Base-by-base conservation (phyloP, 1,284 basidiomycete genomes). In the Albatrellus sp. region DNA sequence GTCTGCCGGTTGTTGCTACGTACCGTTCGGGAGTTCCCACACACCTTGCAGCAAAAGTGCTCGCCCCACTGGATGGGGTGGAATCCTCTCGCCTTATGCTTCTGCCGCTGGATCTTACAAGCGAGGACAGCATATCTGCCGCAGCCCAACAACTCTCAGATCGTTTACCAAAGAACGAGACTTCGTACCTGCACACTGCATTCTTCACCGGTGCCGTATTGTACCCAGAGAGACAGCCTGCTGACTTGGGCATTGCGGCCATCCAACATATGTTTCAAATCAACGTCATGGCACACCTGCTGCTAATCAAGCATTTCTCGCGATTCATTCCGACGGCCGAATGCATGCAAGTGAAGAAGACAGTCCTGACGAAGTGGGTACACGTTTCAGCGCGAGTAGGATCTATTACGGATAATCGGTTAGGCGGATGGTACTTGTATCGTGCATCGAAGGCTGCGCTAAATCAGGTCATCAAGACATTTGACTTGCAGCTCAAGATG, bases 341-440 rank as follows among this genome's bases (percentile, higher is more conserved):
- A n/a, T 34, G 49, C 3, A n/a, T 13, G n/a, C 37, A 43, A 2
- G 36, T 51, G 46, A 17, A 46, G 39, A 32, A 54, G 54, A 35
- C 42, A 49, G n/a, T 30, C 16, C 48, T 65, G 8, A 58, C 74
- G 14, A 76, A 73, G 53, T 78, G 75, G 75, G 71, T 75, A 12
- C 75, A 80, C 55, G 59, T 81, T 50, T 70, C 72, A 9, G 78
- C 78, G 4, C 72, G 75, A 35, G 73, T 81, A 9, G 78, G 78
- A 29, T 77, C 73, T 37, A 72, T 81, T 47, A 66, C 65, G 13
- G 78, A 83, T 55, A 83, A 82, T 56, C 59, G 60, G 30, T 66
- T 66, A 40, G 79, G 79, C 6, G 78, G 75, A 28, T 86, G 82
- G 82, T 85, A 80, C 58, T 79, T 75, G 20, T 86, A 86, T 57